Percentiles rank a stretch among this genome's conserved stretches.
Conservation (phyloP, 495 filamentous ascomycete species). For the Extremus antarcticus region DNA sequence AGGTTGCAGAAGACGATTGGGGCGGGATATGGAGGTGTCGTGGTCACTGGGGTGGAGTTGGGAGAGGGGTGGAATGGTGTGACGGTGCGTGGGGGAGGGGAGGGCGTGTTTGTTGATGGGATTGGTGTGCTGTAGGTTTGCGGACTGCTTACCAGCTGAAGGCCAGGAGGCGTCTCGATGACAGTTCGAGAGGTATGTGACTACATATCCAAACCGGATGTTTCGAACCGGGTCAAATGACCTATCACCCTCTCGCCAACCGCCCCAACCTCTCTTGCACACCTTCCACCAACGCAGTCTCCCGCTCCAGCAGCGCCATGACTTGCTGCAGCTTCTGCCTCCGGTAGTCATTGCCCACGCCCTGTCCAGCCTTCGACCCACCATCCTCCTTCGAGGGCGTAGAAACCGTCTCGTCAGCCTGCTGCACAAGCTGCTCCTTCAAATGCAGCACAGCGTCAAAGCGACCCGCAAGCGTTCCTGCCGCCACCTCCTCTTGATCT, state of each 20-base stretch:
- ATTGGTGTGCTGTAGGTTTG: too few species aligned
- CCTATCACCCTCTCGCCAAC: conserved; percentile 6
- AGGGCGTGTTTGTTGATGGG: too few species aligned
- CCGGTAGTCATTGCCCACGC: conserved; percentile 18
- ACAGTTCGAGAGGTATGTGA: too few species aligned
- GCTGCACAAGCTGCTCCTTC: conserved; percentile 14
- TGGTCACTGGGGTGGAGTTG: too few species aligned
- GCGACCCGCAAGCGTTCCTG: conserved; percentile 13
- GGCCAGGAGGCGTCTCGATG: too few species aligned
- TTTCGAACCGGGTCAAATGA: too few species aligned
- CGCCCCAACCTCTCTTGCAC: conserved; percentile 19
- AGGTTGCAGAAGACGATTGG: too few species aligned
- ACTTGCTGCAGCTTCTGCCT: conserved; percentile 23
- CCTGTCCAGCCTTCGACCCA: not conserved
- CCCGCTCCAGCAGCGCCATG: conserved; percentile 21
- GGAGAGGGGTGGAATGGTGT: too few species aligned
- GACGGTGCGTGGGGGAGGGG: too few species aligned
- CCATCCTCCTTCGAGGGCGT: not conserved
- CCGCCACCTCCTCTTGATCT: conserved; percentile 5
- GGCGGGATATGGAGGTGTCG: too few species aligned
- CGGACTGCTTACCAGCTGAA: too few species aligned
- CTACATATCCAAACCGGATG: too few species aligned
- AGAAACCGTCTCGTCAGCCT: conserved; percentile 15
- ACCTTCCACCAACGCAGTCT: conserved; percentile 22
- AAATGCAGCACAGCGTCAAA: conserved; percentile 20